phyloP scores from a whole-genome alignment of 192 early-diverging fungal genomes.

The Cetraspora pellucida region DNA sequence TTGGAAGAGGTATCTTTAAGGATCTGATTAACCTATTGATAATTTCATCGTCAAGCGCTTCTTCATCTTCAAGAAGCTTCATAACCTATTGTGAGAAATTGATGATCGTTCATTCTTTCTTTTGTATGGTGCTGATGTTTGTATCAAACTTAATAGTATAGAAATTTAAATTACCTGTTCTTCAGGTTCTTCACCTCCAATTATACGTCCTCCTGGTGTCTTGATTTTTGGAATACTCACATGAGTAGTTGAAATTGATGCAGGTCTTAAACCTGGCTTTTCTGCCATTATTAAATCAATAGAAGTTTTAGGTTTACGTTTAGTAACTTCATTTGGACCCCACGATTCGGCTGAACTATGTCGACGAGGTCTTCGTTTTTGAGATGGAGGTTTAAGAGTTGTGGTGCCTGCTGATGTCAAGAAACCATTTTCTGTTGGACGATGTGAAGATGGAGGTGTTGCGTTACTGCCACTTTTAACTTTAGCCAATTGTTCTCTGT shows the following conservation, averaged over 20 bases:
- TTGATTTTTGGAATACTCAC: slow-evolving; percentile 26
- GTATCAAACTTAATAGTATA: not conserved
- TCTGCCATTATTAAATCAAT: slow-evolving; percentile 32
- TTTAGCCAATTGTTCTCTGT: slow-evolving; percentile 72
- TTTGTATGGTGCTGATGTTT: not conserved
- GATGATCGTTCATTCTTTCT: not conserved
- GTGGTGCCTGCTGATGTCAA: slow-evolving; percentile 15
- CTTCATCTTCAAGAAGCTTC: slow-evolving; percentile 65
- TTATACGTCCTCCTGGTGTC: slow-evolving; percentile 22
- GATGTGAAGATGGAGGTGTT: slow-evolving; percentile 27
- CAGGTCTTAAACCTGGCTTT: slow-evolving; percentile 23
- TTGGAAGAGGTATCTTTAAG: slow-evolving; percentile 88
- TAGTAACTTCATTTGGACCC: slow-evolving; percentile 26
- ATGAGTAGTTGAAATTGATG: slow-evolving; percentile 23
- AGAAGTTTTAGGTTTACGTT: slow-evolving; percentile 33
- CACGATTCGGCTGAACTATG: slow-evolving; percentile 34
- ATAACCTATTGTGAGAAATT: slow-evolving; percentile 47
- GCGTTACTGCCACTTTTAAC: slow-evolving; percentile 53
- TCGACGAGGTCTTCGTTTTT: slow-evolving; percentile 24
- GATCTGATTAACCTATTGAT: slow-evolving; percentile 86
- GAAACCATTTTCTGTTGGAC: slow-evolving; percentile 35
- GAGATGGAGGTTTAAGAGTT: slow-evolving; percentile 29
- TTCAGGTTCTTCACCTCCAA: slow-evolving; percentile 41
- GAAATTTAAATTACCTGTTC: slow-evolving; percentile 34
- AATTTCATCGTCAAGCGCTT: slow-evolving; percentile 75